A percentile compares a stretch with the other conserved stretches of the same genome.
Conservation (phyloP, 306 rosid genomes). For the Arachis stenosperma region DNA sequence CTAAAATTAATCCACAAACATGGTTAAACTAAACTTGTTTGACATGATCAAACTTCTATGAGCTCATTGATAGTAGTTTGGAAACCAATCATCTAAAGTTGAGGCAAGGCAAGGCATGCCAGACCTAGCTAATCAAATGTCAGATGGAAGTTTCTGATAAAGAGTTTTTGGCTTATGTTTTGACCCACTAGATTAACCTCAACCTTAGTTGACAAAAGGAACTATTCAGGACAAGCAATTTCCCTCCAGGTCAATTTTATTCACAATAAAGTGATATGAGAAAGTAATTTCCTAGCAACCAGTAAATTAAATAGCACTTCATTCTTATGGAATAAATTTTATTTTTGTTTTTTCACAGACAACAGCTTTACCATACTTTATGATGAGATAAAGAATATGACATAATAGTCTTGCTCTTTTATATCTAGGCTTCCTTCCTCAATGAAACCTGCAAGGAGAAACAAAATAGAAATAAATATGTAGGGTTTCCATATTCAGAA, state of each 20-base stretch:
- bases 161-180: slow-evolving; percentile 6
- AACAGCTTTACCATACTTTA: slow-evolving; percentile 17
- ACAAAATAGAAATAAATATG: slow-evolving; percentile 25
- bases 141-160: background rate
- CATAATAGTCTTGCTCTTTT: slow-evolving; percentile 80
- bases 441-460: slow-evolving; percentile 66
- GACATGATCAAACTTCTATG: background rate
- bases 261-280: slow-evolving; percentile 17
- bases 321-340: background rate
- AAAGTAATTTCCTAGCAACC: background rate
- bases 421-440: slow-evolving; percentile 81
- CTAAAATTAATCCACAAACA: background rate
- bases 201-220: slow-evolving; percentile 17
- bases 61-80: background rate
- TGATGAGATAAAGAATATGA: slow-evolving; percentile 24
- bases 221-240: background rate
- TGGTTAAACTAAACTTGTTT: background rate
- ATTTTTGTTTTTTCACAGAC: background rate
- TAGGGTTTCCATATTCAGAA: slow-evolving; percentile 19
- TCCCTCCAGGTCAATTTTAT: background rate
- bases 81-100: background rate
- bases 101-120: background rate
- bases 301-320: background rate
- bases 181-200: background rate
- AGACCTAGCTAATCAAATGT: background rate